These are phyloP conservation scores for Waltiozyma sp. DNA, from an alignment of 1,139 yeast species.

Conservation along the genomic window DNA sequence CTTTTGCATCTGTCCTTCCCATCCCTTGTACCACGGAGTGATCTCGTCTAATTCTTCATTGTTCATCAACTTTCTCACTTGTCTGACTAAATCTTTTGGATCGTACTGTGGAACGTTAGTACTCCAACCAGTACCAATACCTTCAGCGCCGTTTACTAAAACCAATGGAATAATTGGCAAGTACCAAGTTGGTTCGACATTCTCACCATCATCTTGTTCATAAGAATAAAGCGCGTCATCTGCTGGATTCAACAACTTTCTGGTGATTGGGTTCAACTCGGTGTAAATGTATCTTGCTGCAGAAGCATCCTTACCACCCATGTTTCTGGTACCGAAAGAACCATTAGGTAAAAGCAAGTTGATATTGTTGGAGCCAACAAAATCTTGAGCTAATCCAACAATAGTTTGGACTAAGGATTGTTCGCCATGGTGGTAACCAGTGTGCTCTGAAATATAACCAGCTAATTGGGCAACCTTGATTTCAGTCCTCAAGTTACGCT, in stretches of 20 bases:
- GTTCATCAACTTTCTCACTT: constrained; percentile 62
- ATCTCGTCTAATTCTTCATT: constrained; percentile 63
- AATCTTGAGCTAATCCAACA: constrained; percentile 89
- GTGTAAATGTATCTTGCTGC: constrained; percentile 97
- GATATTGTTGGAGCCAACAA: constrained; percentile 85
- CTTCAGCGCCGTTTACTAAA: constrained; percentile 92
- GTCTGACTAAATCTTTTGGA: constrained; percentile 72
- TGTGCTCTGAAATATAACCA: constrained; percentile 80
- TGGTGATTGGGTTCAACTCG: constrained; percentile 65
- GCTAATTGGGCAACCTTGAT: constrained; percentile 87
- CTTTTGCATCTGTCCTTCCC: constrained; percentile 76
- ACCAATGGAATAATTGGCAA: constrained; percentile 88
- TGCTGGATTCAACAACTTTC: constrained; percentile 62
- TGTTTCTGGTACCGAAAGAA: constrained; percentile 91
- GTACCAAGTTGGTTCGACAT: constrained; percentile 96
- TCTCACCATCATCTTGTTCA: constrained; percentile 84
- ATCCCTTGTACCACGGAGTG: constrained; percentile 94
- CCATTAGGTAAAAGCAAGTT: constrained; percentile 85
- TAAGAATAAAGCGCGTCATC: constrained; percentile 76
- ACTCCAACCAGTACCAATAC: constrained; percentile 99
- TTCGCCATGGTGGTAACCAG: constrained; percentile 97
- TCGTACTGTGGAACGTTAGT: constrained; percentile 86
- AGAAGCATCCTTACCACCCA: constrained; percentile 98
- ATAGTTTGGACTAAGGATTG: constrained; percentile 79
- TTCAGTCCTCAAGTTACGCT: constrained; percentile 66